phyloP scores from a whole-genome alignment of 1,284 basidiomycete species.

The Apiotrichum sp. region DNA sequence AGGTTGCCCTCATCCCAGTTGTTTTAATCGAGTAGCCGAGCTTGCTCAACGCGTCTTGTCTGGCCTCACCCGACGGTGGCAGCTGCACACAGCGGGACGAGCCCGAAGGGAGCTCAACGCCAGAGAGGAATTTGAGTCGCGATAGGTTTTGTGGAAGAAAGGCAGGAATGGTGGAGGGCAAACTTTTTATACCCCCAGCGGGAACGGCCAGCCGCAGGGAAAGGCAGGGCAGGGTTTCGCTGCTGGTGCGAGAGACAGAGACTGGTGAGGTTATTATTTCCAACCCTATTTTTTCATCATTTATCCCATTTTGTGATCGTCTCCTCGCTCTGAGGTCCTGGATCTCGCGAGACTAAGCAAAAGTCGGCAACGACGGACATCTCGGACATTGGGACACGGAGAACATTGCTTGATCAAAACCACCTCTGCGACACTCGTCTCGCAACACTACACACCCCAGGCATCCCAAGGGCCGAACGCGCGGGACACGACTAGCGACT shows the following conservation, averaged over 20 bases:
- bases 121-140: conserved; percentile 29
- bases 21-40: conserved; percentile 33
- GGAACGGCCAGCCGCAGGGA: too few relatives aligned
- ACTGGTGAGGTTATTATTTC: neutral
- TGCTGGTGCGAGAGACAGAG: neutral
- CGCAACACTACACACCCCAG: too few relatives aligned
- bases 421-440: too few relatives aligned
- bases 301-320: conserved; percentile 11
- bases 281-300: conserved; percentile 1
- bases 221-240: too few relatives aligned
- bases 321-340: too few relatives aligned
- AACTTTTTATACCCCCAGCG: conserved; percentile 1
- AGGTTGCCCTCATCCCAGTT: conserved; percentile 35
- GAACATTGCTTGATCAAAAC: too few relatives aligned
- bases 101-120: conserved; percentile 18
- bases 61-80: conserved; percentile 25
- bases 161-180: neutral
- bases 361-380: too few relatives aligned
- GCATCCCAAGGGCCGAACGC: too few relatives aligned
- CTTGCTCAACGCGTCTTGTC: conserved; percentile 35
- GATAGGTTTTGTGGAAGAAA: conserved; percentile 19
- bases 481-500: too few relatives aligned
- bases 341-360: too few relatives aligned
- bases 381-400: neutral
- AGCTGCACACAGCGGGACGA: conserved; percentile 10